A percentile compares a stretch with the other conserved stretches of the same genome.
Conservation (phyloP, 495 filamentous ascomycete species). For the Xylaria venustula region DNA sequence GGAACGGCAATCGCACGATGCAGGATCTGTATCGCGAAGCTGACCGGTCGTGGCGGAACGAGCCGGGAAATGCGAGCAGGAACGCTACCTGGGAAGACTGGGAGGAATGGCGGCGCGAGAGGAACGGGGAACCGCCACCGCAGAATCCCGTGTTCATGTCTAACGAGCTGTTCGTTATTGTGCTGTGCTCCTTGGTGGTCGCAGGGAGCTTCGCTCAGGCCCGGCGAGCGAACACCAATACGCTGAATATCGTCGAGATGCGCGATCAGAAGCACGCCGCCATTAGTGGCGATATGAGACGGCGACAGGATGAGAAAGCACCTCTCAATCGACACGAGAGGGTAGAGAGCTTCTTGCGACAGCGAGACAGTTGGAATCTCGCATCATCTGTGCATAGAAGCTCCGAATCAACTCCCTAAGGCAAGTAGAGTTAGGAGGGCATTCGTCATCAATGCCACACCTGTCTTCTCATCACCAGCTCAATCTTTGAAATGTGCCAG, state of each 20-base stretch:
- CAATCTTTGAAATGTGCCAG: neutral
- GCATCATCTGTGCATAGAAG: neutral
- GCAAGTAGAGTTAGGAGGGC: conserved; percentile 6
- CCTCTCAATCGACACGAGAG: conserved; percentile 58
- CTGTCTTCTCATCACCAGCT: neutral
- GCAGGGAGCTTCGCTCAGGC: conserved; percentile 68
- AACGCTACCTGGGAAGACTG: conserved; percentile 99
- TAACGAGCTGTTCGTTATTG: conserved; percentile 68
- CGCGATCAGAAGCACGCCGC: conserved; percentile 60
- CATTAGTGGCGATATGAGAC: conserved; percentile 59
- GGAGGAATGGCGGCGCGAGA: conserved; percentile 77
- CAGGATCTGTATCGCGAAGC: conserved; percentile 35
- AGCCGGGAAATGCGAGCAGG: conserved; percentile 57
- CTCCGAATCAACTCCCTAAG: neutral
- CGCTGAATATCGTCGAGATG: conserved; percentile 57
- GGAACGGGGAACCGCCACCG: conserved; percentile 37
- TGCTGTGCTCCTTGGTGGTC: conserved; percentile 64
- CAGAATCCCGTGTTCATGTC: conserved; percentile 66
- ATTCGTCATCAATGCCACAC: too few relatives aligned
- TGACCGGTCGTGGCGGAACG: conserved; percentile 48
- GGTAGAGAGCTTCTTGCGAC: conserved; percentile 69
- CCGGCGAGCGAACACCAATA: conserved; percentile 59
- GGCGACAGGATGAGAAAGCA: conserved; percentile 51
- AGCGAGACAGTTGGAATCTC: conserved; percentile 52
- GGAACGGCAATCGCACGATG: conserved; percentile 53